Conservation (phyloP, 805 yeast species). For the Zygotorulaspora chibaensis region DNA sequence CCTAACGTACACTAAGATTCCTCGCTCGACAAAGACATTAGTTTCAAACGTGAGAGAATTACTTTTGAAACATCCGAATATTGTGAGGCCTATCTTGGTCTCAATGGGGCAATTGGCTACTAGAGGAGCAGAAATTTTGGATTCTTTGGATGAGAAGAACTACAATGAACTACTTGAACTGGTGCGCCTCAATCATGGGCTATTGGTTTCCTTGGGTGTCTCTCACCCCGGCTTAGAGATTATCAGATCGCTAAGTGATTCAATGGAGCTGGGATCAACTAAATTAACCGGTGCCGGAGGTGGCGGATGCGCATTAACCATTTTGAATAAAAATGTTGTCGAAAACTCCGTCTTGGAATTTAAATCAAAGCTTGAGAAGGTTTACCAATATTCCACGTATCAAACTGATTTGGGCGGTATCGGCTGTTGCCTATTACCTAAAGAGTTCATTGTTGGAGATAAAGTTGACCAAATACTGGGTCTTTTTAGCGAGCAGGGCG, state of each 20-base stretch:
- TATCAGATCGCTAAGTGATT: slow-evolving; percentile 63
- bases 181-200: slow-evolving; percentile 80
- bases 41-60: slow-evolving; percentile 71
- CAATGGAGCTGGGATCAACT: slow-evolving; percentile 69
- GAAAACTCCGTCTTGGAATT: slow-evolving; percentile 35
- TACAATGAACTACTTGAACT: slow-evolving; percentile 48
- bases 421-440: slow-evolving; percentile 55
- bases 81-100: slow-evolving; percentile 56
- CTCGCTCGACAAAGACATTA: slow-evolving; percentile 78
- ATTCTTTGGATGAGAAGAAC: slow-evolving; percentile 46
- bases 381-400: slow-evolving; percentile 64
- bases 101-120: slow-evolving; percentile 72
- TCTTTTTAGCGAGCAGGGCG: slow-evolving; percentile 14
- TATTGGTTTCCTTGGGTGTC: slow-evolving; percentile 80
- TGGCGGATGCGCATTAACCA: slow-evolving; percentile 95
- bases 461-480: slow-evolving; percentile 5
- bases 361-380: slow-evolving; percentile 31
- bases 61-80: slow-evolving; percentile 48
- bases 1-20: slow-evolving; percentile 80
- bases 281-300: slow-evolving; percentile 99
- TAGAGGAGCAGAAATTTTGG: slow-evolving; percentile 46
- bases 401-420: slow-evolving; percentile 83
- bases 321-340: slow-evolving; percentile 48
- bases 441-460: slow-evolving; percentile 11
- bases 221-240: slow-evolving; percentile 88